These are phyloP conservation scores for Penicillium robsamsonii DNA, from an alignment of 495 filamentous ascomycete species.

Conservation along the genomic window DNA sequence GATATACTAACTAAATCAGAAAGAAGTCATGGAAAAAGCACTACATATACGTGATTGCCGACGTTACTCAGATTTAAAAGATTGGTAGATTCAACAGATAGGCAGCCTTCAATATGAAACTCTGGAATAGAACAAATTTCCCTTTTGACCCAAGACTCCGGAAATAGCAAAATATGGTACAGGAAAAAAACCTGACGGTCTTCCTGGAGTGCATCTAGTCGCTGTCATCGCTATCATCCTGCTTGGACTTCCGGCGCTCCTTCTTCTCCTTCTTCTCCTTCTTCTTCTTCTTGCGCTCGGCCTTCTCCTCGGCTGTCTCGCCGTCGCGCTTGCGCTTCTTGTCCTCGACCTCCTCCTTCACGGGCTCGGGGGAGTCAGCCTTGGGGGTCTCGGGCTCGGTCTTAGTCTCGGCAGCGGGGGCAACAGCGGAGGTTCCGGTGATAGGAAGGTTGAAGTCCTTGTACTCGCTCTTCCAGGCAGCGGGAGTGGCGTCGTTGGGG, in stretches of 20 bases:
- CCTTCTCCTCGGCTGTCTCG: constrained; percentile 73
- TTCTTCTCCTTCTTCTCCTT: constrained; percentile 74
- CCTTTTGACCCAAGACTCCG: constrained; percentile 50
- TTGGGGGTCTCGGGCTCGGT: constrained; percentile 36
- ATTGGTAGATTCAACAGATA: constrained; percentile 10
- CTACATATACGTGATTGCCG: background rate
- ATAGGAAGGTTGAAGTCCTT: constrained; percentile 72
- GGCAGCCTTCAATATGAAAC: constrained; percentile 15
- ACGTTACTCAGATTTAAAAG: background rate
- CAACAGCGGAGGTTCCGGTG: constrained; percentile 41
- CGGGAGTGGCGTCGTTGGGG: constrained; percentile 84
- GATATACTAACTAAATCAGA: no score
- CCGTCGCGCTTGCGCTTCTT: constrained; percentile 87
- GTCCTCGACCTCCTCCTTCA: constrained; percentile 40
- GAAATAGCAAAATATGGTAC: constrained; percentile 43
- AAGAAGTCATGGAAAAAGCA: background rate
- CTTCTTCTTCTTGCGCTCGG: constrained; percentile 73
- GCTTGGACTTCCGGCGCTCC: constrained; percentile 60
- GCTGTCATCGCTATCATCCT: constrained; percentile 58
- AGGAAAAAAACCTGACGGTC: constrained; percentile 36
- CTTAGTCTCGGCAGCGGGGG: constrained; percentile 30
- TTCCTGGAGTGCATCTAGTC: constrained; percentile 46
- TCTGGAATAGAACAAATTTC: constrained; percentile 28
- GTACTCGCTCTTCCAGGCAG: constrained; percentile 86
- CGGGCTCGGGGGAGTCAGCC: constrained; percentile 30